Base-by-base conservation (phyloP, 768 basidiomycete genomes). In the Kwoniella shandongensis region DNA sequence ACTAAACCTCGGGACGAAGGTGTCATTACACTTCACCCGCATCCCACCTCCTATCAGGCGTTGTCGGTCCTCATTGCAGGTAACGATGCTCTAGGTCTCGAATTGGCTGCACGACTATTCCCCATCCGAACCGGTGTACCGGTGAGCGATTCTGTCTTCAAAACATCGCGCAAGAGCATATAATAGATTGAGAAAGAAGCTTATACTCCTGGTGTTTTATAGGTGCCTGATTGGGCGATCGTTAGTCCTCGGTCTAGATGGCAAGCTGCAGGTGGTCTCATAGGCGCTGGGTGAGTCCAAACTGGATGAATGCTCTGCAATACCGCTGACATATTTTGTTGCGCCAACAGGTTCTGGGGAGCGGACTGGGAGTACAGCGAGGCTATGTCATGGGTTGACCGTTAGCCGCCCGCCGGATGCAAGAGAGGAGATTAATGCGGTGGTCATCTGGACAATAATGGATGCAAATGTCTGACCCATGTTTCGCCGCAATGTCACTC, bases 41-140 rank as follows among this genome's bases (percentile, higher is more conserved):
- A 87, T 75, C 84, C 85, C 8, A 54, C 60, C 23, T 65, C 75
- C 20, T 5, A 61, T 32, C 47, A 60, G 54, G 56, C 79, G 70
- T 63, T 79, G 5, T 71, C 78, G 38, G 74, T 90, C 6, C 84
- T 90, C 63, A 75, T 91, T 23, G 77, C 85, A 13, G 84, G 83
- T 15, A 81, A 82, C 3, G 84, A 85, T 61, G 62, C 65, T 0
- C 63, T 73, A 1, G 86, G 85, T 2, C 78, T 90, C 3, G 91
- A 93, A 73, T 79, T 85, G 51, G 84, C 82, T 0, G 73, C 81
- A 1, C 82, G 87, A 42, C 76, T 91, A n/a, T 88, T 93, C 69
- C 91, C 91, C 3, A 82, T 89, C 23, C 83, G 91, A 18, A 94
- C 91, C 1, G 89, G 89, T 3, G 80, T 91, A 2, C 74, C 84